Evolutionary conservation across 306 rosid genomes (phyloP).

Genomic region (Glycyrrhiza uralensis): DNA sequence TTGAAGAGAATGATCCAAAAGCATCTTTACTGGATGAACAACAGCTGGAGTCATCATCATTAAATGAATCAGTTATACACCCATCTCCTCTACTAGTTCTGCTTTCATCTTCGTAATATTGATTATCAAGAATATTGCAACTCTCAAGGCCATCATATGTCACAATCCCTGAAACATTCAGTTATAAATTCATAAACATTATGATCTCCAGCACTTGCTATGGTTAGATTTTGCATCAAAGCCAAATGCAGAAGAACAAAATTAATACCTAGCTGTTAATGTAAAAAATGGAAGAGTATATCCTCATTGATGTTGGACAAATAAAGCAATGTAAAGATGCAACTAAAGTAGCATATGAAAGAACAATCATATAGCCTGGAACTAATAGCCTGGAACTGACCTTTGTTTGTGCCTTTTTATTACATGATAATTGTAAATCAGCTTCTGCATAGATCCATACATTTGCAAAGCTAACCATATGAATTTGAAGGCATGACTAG

Average conservation of each 20-base stretch:
- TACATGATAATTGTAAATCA: slow-evolving; percentile 22
- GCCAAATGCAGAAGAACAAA: neutral
- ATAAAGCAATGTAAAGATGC: neutral
- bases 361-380: neutral
- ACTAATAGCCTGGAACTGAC: too few species aligned
- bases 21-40: slow-evolving; percentile 79
- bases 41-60: slow-evolving; percentile 59
- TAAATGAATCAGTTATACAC: slow-evolving; percentile 64
- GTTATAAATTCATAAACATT: slow-evolving; percentile 10
- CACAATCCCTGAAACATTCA: slow-evolving; percentile 64
- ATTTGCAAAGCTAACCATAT: slow-evolving; percentile 15
- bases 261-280: neutral
- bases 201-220: neutral
- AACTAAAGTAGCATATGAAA: neutral
- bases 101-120: slow-evolving; percentile 58
- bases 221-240: slow-evolving; percentile 1
- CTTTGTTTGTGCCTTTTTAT: neutral
- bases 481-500: slow-evolving; percentile 31
- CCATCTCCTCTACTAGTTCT: slow-evolving; percentile 73
- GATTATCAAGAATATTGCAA: slow-evolving; percentile 59
- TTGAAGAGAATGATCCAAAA: slow-evolving; percentile 71
- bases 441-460: slow-evolving; percentile 13
- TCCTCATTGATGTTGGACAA: neutral
- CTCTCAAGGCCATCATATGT: slow-evolving; percentile 70
- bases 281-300: slow-evolving; percentile 4